A percentile compares a stretch with the other conserved stretches of the same genome.
Evolutionary conservation across 1,284 basidiomycete species (phyloP).

Genomic region (Laetiporus sulphureus): DNA sequence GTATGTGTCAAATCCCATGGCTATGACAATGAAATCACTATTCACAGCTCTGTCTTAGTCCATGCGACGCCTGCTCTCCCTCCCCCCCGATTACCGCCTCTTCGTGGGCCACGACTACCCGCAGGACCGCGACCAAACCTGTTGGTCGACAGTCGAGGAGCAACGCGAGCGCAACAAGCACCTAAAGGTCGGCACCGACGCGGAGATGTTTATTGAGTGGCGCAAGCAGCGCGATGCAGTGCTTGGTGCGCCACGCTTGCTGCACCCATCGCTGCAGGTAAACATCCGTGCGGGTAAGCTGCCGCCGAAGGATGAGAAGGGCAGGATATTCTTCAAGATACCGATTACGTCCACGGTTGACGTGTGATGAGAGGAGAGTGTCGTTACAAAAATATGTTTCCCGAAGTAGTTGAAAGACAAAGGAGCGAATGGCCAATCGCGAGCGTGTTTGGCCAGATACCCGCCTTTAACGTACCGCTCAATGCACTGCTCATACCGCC

Average conservation of each 20-base stretch:
- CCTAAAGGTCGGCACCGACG: conserved; percentile 25
- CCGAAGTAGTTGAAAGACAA: too few species aligned
- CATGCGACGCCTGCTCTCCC: conserved; percentile 30
- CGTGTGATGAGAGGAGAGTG: conserved; percentile 8
- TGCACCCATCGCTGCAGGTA: conserved; percentile 35
- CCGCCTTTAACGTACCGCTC: too few species aligned
- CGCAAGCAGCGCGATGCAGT: conserved; percentile 28
- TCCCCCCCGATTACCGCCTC: conserved; percentile 30
- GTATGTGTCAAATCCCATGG: conserved; percentile 18
- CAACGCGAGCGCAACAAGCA: conserved; percentile 31
- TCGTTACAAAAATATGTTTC: too few species aligned
- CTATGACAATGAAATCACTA: conserved; percentile 1
- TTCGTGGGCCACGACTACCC: conserved; percentile 39
- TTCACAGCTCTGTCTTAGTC: conserved; percentile 22
- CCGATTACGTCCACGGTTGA: conserved; percentile 17
- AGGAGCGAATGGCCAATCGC: too few species aligned
- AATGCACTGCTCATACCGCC: too few species aligned
- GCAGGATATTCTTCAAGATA: conserved; percentile 22
- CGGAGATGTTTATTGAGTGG: conserved; percentile 29
- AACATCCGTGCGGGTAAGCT: conserved; percentile 34
- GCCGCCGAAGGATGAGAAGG: conserved; percentile 28
- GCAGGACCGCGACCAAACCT: conserved; percentile 24
- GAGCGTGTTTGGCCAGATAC: too few species aligned
- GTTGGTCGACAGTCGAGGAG: conserved; percentile 30
- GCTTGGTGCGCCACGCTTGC: conserved; percentile 29